phyloP scores from a whole-genome alignment of 441 rosid species.

The Corymbia calophylla region DNA sequence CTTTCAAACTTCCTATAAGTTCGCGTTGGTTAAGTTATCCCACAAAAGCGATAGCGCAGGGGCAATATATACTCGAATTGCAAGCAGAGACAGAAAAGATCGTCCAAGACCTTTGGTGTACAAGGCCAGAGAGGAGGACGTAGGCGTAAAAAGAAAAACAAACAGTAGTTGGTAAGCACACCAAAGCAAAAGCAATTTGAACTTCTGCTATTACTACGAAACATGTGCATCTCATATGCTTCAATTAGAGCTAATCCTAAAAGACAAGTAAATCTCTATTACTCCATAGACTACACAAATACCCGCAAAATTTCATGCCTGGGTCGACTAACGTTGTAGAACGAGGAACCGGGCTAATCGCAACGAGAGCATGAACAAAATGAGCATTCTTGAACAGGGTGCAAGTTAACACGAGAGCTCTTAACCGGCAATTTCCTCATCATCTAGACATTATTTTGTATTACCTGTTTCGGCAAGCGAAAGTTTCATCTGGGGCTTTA shows the following conservation, averaged over 20 bases:
- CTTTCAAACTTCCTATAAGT: background rate
- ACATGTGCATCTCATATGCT: background rate
- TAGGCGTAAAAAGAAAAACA: background rate
- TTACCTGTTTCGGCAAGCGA: background rate
- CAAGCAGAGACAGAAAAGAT: background rate
- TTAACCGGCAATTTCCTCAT: background rate
- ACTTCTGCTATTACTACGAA: background rate
- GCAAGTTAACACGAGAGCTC: background rate
- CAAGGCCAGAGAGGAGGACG: background rate
- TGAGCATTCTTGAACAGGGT: background rate
- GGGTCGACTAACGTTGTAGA: background rate
- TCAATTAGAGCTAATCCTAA: background rate
- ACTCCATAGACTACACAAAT: background rate
- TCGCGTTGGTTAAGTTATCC: background rate
- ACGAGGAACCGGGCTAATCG: background rate
- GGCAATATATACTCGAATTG: background rate
- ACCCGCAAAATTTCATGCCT: background rate
- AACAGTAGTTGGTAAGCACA: background rate
- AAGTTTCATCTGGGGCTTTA: conserved; percentile 4
- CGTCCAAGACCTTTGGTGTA: background rate
- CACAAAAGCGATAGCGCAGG: background rate
- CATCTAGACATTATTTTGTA: background rate
- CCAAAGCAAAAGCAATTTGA: background rate
- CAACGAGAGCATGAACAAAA: background rate
- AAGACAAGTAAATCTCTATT: background rate